A percentile compares a stretch with the other conserved stretches of the same genome.
Conservation (phyloP, 768 basidiomycete genomes). For the Scleroderma citrinum region DNA sequence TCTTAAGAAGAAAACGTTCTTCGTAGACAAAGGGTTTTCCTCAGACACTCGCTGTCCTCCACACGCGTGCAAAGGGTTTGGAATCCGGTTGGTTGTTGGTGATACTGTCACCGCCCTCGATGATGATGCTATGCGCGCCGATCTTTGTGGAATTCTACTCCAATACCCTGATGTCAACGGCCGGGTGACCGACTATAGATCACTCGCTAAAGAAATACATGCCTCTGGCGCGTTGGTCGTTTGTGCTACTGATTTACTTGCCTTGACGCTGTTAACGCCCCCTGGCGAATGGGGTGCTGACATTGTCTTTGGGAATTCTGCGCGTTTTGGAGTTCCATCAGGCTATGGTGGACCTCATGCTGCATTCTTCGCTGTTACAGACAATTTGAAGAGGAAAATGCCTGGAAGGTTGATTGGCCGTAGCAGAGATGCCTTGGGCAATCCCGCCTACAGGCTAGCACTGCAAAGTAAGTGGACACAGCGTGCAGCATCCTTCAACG, state of each 20-base stretch:
- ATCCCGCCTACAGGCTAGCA: slow-evolving; percentile 86
- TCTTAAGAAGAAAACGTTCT: slow-evolving; percentile 75
- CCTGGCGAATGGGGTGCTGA: slow-evolving; percentile 99
- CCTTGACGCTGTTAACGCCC: slow-evolving; percentile 87
- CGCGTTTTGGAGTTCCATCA: slow-evolving; percentile 92
- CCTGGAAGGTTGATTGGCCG: slow-evolving; percentile 94
- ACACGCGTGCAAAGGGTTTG: slow-evolving; percentile 90
- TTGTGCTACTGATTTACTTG: slow-evolving; percentile 88
- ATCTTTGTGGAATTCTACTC: slow-evolving; percentile 82
- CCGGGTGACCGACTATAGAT: slow-evolving; percentile 64
- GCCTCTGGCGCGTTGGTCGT: slow-evolving; percentile 72
- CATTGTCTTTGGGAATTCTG: slow-evolving; percentile 91
- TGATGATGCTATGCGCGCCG: slow-evolving; percentile 47
- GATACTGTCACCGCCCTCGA: slow-evolving; percentile 47
- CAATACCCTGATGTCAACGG: slow-evolving; percentile 96
- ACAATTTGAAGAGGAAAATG: slow-evolving; percentile 94
- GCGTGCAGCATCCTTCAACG: not conserved
- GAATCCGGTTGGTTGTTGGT: slow-evolving; percentile 73
- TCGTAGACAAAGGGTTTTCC: slow-evolving; percentile 84
- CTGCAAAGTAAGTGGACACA: slow-evolving; percentile 71
- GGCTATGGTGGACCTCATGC: slow-evolving; percentile 99
- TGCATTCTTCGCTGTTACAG: slow-evolving; percentile 93
- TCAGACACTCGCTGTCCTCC: slow-evolving; percentile 86
- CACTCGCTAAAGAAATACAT: slow-evolving; percentile 65
- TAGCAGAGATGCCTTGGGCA: slow-evolving; percentile 78